Percentiles rank a stretch among this genome's conserved stretches.
Evolutionary conservation across 73 alveolate species (phyloP).

Genomic region (Symbiodinium natans): DNA sequence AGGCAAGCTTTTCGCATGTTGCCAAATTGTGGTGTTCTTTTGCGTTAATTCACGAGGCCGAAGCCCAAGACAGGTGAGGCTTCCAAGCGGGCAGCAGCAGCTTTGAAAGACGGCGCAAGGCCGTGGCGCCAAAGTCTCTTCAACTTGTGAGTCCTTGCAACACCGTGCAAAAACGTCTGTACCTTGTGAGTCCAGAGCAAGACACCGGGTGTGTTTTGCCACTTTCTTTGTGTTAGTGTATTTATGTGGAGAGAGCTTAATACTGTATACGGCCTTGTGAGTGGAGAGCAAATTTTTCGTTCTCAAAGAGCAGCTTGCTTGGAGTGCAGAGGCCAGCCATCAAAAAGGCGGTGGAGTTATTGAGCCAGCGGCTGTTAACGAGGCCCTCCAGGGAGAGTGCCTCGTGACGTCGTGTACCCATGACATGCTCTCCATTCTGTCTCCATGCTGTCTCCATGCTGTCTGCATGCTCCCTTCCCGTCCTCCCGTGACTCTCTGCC

Average conservation of each 20-base stretch:
- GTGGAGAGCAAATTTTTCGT: too few relatives aligned
- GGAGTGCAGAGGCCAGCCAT: conserved; percentile 26
- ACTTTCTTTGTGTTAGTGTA: background rate
- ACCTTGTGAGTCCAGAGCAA: background rate
- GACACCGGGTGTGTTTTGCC: background rate
- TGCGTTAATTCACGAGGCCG: background rate
- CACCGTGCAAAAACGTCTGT: too few relatives aligned
- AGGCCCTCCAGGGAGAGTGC: background rate
- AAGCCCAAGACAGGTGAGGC: conserved; percentile 20
- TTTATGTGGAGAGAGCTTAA: too few relatives aligned
- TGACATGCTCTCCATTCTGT: too few relatives aligned
- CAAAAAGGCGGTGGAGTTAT: conserved; percentile 38
- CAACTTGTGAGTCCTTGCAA: too few relatives aligned
- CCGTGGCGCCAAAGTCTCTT: too few relatives aligned
- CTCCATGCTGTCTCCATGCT: too few relatives aligned
- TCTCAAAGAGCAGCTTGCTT: background rate
- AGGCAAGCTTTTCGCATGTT: background rate
- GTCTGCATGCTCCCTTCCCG: too few relatives aligned
- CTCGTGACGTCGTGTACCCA: background rate
- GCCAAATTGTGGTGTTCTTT: background rate
- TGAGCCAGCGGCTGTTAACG: conserved; percentile 49
- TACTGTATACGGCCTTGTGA: too few relatives aligned
- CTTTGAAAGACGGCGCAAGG: conserved; percentile 39
- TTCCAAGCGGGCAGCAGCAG: conserved; percentile 39
- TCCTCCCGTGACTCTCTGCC: too few relatives aligned